Evolutionary conservation across 2,329 filamentous ascomycete species (phyloP).

Genomic region (Arachnomyces sp.): DNA sequence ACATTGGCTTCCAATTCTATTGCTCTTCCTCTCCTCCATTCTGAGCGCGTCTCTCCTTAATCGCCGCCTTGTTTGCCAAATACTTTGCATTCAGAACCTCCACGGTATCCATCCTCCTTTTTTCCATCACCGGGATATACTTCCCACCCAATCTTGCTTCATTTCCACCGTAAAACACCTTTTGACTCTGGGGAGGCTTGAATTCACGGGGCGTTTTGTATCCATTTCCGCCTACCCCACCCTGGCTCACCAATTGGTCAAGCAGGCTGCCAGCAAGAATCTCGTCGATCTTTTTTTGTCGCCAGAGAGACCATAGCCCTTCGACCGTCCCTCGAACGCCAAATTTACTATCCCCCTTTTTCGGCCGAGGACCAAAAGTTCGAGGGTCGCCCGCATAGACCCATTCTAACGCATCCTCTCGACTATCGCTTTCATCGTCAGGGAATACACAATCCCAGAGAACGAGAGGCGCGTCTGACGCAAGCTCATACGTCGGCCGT

Average conservation of each 20-base stretch:
- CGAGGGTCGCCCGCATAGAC: slow-evolving; percentile 65
- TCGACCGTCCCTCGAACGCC: slow-evolving; percentile 62
- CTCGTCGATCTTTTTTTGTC: slow-evolving; percentile 81
- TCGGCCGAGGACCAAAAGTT: slow-evolving; percentile 27
- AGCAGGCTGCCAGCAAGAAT: slow-evolving; percentile 69
- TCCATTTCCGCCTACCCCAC: slow-evolving; percentile 19
- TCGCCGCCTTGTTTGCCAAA: slow-evolving; percentile 43
- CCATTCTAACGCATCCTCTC: slow-evolving; percentile 65
- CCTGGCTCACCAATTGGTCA: slow-evolving; percentile 48
- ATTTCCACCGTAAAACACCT: slow-evolving; percentile 54
- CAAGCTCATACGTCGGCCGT: slow-evolving; percentile 85
- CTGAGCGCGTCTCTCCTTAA: slow-evolving; percentile 23
- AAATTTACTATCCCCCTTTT: slow-evolving; percentile 52
- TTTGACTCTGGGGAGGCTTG: slow-evolving; percentile 35
- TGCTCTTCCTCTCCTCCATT: slow-evolving; percentile 22
- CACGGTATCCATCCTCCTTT: slow-evolving; percentile 49
- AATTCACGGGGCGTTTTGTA: slow-evolving; percentile 17
- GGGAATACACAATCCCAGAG: slow-evolving; percentile 96
- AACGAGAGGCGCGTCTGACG: slow-evolving; percentile 79
- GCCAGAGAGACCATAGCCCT: slow-evolving; percentile 75
- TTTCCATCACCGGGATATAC: slow-evolving; percentile 52
- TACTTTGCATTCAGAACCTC: slow-evolving; percentile 58
- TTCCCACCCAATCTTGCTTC: slow-evolving; percentile 46
- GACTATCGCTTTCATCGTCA: slow-evolving; percentile 36
- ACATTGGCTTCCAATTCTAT: background rate